phyloP scores from a whole-genome alignment of 2,329 filamentous ascomycete species.

The Colletotrichum sublineola region DNA sequence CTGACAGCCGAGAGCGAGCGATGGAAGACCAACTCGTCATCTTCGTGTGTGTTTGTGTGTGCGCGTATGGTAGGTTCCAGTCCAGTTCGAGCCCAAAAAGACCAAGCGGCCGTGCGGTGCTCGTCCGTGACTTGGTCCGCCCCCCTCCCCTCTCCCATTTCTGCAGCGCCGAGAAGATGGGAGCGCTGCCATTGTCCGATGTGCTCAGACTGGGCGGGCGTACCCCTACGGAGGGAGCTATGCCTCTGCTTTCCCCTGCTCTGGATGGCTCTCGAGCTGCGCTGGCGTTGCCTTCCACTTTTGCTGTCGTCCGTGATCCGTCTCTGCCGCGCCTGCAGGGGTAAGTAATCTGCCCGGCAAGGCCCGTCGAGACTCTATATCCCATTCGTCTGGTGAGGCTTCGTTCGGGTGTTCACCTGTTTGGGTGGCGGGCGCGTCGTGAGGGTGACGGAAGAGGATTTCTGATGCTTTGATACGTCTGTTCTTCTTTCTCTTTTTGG shows the following conservation, averaged over 20 bases:
- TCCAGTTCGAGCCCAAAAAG: background rate
- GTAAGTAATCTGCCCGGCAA: background rate
- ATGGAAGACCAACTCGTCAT: background rate
- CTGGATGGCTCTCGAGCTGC: background rate
- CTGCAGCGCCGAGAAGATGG: background rate
- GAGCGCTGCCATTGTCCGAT: conserved; percentile 26
- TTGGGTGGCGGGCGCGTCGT: background rate
- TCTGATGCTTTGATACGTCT: background rate
- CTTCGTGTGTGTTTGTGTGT: background rate
- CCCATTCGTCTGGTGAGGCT: background rate
- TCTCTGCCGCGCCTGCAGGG: background rate
- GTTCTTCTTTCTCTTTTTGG: background rate
- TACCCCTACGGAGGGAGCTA: background rate
- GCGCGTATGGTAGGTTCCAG: background rate
- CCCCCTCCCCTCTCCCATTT: no score
- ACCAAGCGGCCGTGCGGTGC: background rate
- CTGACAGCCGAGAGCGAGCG: background rate
- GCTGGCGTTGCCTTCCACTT: background rate
- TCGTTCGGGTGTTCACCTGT: background rate
- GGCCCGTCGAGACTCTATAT: conserved; percentile 6
- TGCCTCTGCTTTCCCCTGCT: background rate
- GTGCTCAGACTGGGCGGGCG: conserved; percentile 9
- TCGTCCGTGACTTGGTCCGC: background rate
- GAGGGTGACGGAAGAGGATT: background rate
- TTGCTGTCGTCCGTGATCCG: background rate